These are phyloP conservation scores for Tothia fuscella DNA, from an alignment of 2,329 filamentous ascomycete genomes.

Conservation along the genomic window DNA sequence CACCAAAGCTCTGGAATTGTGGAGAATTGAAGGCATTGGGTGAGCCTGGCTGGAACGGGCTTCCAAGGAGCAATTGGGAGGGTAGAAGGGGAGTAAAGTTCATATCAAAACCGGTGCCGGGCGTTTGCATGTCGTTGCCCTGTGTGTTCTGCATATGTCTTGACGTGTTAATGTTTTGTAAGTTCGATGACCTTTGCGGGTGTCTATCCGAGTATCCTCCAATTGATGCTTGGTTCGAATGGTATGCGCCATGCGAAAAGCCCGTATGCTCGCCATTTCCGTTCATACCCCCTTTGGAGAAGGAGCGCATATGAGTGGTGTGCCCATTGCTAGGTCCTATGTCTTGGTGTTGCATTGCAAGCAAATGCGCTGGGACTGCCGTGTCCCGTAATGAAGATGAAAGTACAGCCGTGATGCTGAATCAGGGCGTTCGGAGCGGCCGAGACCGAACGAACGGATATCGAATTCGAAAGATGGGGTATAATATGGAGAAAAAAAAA, in stretches of 20 bases:
- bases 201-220: conserved; percentile 79
- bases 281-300: conserved; percentile 65
- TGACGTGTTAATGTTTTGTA: conserved; percentile 86
- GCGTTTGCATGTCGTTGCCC: conserved; percentile 66
- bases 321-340: conserved; percentile 47
- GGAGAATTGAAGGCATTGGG: conserved; percentile 81
- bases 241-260: conserved; percentile 73
- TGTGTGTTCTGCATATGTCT: conserved; percentile 46
- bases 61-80: conserved; percentile 86
- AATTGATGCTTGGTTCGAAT: conserved; percentile 60
- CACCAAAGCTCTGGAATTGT: conserved; percentile 76
- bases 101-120: conserved; percentile 89
- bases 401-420: conserved; percentile 70
- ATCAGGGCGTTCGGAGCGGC: conserved; percentile 44
- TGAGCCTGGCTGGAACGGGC: conserved; percentile 91
- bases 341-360: conserved; percentile 85
- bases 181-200: conserved; percentile 63
- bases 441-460: conserved; percentile 25
- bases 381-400: conserved; percentile 69
- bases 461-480: conserved; percentile 3
- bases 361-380: conserved; percentile 72
- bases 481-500: not conserved
- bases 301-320: conserved; percentile 47
- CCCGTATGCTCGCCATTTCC: conserved; percentile 69
- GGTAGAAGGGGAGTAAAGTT: conserved; percentile 94